Base-by-base conservation (phyloP, 257 asterid species). In the Solanum neorickii region DNA sequence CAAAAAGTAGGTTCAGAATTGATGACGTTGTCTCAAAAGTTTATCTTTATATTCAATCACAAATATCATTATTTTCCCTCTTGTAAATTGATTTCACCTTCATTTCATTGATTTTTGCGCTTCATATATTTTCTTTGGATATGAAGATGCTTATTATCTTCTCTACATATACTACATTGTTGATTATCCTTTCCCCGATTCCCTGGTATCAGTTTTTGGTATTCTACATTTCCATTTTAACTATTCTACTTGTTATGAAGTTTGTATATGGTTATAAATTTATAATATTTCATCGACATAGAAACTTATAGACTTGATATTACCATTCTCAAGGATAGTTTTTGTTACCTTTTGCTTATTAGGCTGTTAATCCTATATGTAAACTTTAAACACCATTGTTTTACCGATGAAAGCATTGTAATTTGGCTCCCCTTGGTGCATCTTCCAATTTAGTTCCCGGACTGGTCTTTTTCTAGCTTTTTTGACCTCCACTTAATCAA, bases 1-100 rank as follows among this genome's bases (percentile, higher is more conserved):
- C 35, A 90, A 90, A 87, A 89, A 87, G 77, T 88, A 87, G 33
- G 87, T 77, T 68, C 87, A 47, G 47, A 70, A 21, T 69, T 90
- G 88, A 90, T 33, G n/a, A 31, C 21, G 4, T 83, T 76, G 49
- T 70, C 42, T 77, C 16, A 52, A 27, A 35, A 29, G 16, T 21
- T 39, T 35, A 16, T 47, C 7, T 9, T 20, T 56, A 6, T 29
- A 39, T 14, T 69, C 23, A 9, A 7, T 21, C 49, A 18, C 25
- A 41, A 65, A 75, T 16, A 44, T 46, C 39, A 35, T 76, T 37
- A 65, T 41, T 80, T 70, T 25, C 68, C 68, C 16, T 69, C 20
- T 12, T 52, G 37, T 27, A 80, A 18, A 80, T 80, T 80, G 42
- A 27, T 46, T 78, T 46, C 84, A 78, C 42, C 66, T 78, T 25